Base-by-base conservation (phyloP, 1,284 basidiomycete genomes). In the Ustilago trichophora region DNA sequence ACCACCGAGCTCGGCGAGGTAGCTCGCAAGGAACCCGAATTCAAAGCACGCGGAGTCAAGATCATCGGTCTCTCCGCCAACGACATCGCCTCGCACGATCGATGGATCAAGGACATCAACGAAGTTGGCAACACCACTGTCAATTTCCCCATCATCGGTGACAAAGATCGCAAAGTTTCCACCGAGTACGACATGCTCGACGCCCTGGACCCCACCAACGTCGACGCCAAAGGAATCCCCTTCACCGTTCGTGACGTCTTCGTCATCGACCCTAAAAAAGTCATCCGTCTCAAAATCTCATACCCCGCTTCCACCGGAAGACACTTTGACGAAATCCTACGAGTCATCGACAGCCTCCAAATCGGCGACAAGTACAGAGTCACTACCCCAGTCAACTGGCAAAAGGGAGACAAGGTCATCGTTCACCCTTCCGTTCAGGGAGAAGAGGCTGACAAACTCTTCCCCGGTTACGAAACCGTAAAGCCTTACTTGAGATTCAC, bases 1-100 rank as follows among this genome's bases (percentile, higher is more conserved):
- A 83, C 96, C 42, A 99, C 96, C 45, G 96, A 98, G 85, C 89
- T 99, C 45, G 93, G 92, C 50, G 94, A 96, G 80, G 93, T 97
- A 27, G 90, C 95, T 34, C 89, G 91, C 73, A 88, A 90, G 62
- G 86, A 87, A n/a, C 84, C 85, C 15, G 93, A 98, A 82, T 99
- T 98, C 82, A 85, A 83, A 64, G 88, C 88, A 78, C 90, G 95
- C 63, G 88, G 89, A 65, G 93, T 97, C 77, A 98, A 98, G 85
- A 87, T 75, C 6, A 74, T 77, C 33, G 75, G 77, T 35, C 88
- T 98, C 59, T 96, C 92, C 42, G 93, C 93, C 81, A 98, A 98
- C 84, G 88, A 87, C 75, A 87, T 98, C 64, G 83, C 87, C 15
- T 79, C 76, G 38, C 96, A 99, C 85, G 83, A 89, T 71, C 85